Percentiles rank a stretch among this genome's conserved stretches.
phyloP scores from a whole-genome alignment of 1,139 yeast species.

The Nakaseomyces bracarensis region DNA sequence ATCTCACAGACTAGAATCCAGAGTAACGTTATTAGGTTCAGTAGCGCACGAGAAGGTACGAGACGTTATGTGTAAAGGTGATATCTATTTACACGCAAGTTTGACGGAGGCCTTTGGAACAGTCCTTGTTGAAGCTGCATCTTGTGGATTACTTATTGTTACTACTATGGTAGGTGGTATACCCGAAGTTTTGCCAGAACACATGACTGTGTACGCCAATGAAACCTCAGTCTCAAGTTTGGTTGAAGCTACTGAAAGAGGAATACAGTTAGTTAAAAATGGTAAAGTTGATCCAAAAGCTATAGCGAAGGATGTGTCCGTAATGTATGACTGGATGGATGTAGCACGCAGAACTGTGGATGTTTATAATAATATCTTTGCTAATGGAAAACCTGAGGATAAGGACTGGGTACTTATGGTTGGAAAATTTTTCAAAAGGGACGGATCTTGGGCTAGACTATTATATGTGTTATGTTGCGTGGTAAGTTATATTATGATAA shows the following conservation, averaged over 20 bases:
- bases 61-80: constrained; percentile 88
- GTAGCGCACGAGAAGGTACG: constrained; percentile 89
- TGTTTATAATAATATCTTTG: constrained; percentile 54
- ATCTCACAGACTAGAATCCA: constrained; percentile 71
- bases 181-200: constrained; percentile 88
- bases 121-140: constrained; percentile 93
- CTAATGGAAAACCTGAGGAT: constrained; percentile 31
- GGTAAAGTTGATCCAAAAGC: constrained; percentile 58
- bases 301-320: constrained; percentile 70
- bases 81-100: constrained; percentile 88
- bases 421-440: constrained; percentile 50
- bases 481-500: constrained; percentile 62
- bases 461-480: constrained; percentile 70
- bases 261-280: constrained; percentile 50
- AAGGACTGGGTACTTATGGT: constrained; percentile 47
- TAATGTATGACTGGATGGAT: constrained; percentile 89
- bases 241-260: constrained; percentile 58
- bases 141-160: constrained; percentile 88
- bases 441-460: constrained; percentile 82
- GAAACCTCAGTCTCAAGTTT: constrained; percentile 73
- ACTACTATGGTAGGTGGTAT: constrained; percentile 97
- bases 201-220: constrained; percentile 88
- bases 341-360: constrained; percentile 79
- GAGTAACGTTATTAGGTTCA: constrained; percentile 79
- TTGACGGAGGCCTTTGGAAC: constrained; percentile 98